Evolutionary conservation across 352 stramenopile genomes (phyloP), one percentile per base, ranked within the genome.

Genomic region (Globisporangium iwayamae): DNA sequence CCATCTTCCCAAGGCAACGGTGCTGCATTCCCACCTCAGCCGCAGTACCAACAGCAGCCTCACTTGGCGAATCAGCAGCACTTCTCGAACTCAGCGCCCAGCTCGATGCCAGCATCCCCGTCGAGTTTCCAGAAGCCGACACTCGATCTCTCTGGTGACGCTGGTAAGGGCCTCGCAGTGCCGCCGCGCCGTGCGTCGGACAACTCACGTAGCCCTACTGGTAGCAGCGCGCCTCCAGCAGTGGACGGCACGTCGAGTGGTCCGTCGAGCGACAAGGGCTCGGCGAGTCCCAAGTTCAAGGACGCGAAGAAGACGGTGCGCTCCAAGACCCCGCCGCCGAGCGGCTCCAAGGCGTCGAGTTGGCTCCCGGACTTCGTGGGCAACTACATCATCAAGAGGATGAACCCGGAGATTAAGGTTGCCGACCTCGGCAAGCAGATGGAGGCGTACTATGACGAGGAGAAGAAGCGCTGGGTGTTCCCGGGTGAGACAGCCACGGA

Each of bases 401-500:
- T 92, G 73, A 90, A 96, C 67, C 84, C 87, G 1, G 87, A 96
- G 25, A 85, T 70, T 20, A 96, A 92, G 71, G 80, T 91, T 2
- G 88, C 79, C 48, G 86, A 95, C 56, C 73, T 95, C 14, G 81
- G 83, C 2, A 73, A 84, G 65, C 72, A 93, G 10, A 87, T 91
- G 84, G 78, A 91, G 47, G 86, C 83, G 9, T 93, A 93, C 61
- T 96, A 78, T 53, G 84, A 91, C 63, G 73, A 96, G 62, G 71
- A 90, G 34, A 78, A 82, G 47, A 93, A 96, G 69, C 77, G 86
- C n/a, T 96, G 88, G 88, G 76, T 96, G 6, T 95, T 96, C 68
- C 88, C 88, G 46, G 88, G 82, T 25, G 88, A 94, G 72, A 77
- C 74, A 1, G 72, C 78, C n/a, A 53, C 72, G 1, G 86, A 92